Conservation (phyloP, 345 rosid genomes). For the Carallia brachiata region DNA sequence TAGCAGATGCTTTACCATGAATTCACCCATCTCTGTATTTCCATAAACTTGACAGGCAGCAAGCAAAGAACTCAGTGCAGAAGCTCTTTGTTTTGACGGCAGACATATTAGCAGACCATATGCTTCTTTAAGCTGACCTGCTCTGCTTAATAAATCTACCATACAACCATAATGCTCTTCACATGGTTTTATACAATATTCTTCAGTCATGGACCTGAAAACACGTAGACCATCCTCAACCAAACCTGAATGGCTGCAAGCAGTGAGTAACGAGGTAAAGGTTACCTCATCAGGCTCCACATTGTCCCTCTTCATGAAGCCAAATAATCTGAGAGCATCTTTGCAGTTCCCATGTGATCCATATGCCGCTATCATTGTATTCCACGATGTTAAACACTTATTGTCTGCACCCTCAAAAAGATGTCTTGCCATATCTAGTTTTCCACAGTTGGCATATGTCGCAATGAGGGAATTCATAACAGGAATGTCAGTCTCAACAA, state of each 20-base stretch:
- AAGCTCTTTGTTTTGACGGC: slow-evolving; percentile 21
- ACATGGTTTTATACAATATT: slow-evolving; percentile 16
- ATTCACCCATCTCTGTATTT: slow-evolving; percentile 28
- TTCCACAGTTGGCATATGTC: slow-evolving; percentile 36
- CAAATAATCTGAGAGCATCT: slow-evolving; percentile 30
- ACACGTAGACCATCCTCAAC: slow-evolving; percentile 31
- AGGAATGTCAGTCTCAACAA: slow-evolving; percentile 17
- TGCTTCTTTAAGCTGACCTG: slow-evolving; percentile 37
- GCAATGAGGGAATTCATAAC: slow-evolving; percentile 32
- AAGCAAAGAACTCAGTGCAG: slow-evolving; percentile 29
- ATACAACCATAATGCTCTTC: slow-evolving; percentile 32
- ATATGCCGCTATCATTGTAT: slow-evolving; percentile 34
- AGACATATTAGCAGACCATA: slow-evolving; percentile 17
- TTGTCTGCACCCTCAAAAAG: slow-evolving; percentile 23
- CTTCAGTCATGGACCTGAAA: slow-evolving; percentile 31
- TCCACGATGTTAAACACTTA: slow-evolving; percentile 32
- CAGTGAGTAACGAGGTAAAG: slow-evolving; percentile 35
- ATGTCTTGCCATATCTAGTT: slow-evolving; percentile 26
- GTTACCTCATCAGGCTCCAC: slow-evolving; percentile 32
- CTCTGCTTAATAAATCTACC: slow-evolving; percentile 38
- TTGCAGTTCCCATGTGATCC: slow-evolving; percentile 33
- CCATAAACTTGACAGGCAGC: slow-evolving; percentile 33
- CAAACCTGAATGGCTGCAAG: slow-evolving; percentile 41
- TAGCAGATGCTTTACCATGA: slow-evolving; percentile 26
- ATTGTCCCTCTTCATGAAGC: slow-evolving; percentile 21